Evolutionary conservation across 345 rosid genomes (phyloP), one percentile per base, ranked within the genome.

Genomic region (Arabidopsis arenosa): DNA sequence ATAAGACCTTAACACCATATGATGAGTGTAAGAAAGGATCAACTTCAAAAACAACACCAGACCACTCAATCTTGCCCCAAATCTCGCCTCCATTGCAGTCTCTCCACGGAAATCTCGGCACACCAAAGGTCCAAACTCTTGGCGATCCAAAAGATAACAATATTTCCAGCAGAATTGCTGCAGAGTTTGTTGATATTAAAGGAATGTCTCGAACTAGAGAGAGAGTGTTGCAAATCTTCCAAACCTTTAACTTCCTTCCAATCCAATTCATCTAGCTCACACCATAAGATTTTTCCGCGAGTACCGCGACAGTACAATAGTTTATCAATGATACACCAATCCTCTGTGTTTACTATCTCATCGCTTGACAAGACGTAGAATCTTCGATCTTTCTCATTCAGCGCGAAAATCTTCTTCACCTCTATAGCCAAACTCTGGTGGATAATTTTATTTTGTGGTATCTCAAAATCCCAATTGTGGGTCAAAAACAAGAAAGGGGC

Each of bases 221-320:
- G 13, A n/a, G 21, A 4, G 5, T 0, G 7, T 43, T 26, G 18
- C 11, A 63, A 7, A 4, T 23, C 5, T 21, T 39, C 52, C 43
- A 69, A 69, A 30, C 56, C 74, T 5, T 70, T 69, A 6, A 71
- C 59, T 5, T 60, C 39, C 9, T 71, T 59, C 75, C 75, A 59
- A 21, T 59, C 49, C 33, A 48, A 23, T 28, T 21, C 15, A 14
- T 2, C 4, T 35, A 37, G 75, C 12, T 35, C n/a, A 47, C 66
- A 45, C 47, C 72, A 67, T 1, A 36, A 0, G 21, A 52, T 51
- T 51, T 35, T 66, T 18, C 36, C 47, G 11, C 26, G 6, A 33
- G 5, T 33, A 59, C 48, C 32, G 18, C 26, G 17, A 9, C 48
- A 35, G 28, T 13, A 59, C 8, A 71, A 35, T 7, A 33, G 2